phyloP scores from a whole-genome alignment of 2,329 filamentous ascomycete genomes.

The Phyllosticta citriasiana region DNA sequence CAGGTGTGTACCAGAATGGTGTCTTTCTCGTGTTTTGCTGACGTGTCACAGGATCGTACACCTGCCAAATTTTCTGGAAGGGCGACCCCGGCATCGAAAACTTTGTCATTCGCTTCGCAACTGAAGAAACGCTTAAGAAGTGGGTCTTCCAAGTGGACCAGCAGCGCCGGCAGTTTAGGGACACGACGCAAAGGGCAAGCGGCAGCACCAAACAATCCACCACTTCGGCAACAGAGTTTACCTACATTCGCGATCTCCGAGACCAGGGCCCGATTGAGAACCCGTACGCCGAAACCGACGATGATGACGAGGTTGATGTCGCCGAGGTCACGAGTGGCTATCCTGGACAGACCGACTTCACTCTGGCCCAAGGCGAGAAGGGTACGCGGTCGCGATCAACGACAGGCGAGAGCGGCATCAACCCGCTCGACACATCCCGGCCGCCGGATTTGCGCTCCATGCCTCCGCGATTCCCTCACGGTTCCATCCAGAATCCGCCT shows the following conservation, averaged over 20 bases:
- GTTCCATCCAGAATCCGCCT: constrained; percentile 34
- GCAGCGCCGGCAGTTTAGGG: constrained; percentile 51
- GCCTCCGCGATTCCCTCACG: constrained; percentile 63
- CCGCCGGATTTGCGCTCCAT: constrained; percentile 41
- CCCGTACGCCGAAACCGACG: constrained; percentile 60
- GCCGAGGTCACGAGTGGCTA: constrained; percentile 11
- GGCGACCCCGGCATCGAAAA: constrained; percentile 92
- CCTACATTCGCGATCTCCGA: constrained; percentile 54
- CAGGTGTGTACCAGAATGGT: constrained; percentile 50
- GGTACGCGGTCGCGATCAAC: constrained; percentile 68
- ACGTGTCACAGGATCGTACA: constrained; percentile 62
- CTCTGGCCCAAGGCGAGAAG: constrained; percentile 54
- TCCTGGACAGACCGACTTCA: constrained; percentile 37
- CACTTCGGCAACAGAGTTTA: constrained; percentile 62
- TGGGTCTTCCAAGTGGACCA: constrained; percentile 74
- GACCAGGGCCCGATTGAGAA: constrained; percentile 63
- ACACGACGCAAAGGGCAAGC: constrained; percentile 34
- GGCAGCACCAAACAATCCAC: constrained; percentile 38
- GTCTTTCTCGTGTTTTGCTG: neutral
- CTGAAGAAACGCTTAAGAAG: constrained; percentile 87
- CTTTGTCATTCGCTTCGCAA: constrained; percentile 86
- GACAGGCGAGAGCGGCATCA: constrained; percentile 54
- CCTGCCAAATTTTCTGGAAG: constrained; percentile 97
- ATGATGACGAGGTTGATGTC: constrained; percentile 43
- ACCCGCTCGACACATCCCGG: constrained; percentile 20